Conservation (phyloP, 805 yeast genomes). For the Saturnispora ahearnii region DNA sequence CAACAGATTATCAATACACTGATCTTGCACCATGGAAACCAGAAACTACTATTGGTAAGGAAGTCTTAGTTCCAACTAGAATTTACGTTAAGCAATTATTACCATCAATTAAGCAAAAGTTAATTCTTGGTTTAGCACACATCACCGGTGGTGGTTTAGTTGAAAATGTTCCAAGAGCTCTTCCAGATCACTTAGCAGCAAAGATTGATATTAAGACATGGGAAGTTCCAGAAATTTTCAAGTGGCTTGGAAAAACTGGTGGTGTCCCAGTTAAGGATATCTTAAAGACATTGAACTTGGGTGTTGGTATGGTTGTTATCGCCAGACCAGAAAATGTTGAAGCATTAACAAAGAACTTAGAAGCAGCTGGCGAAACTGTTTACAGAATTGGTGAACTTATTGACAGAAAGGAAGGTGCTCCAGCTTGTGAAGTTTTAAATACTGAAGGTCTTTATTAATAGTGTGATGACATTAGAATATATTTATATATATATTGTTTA, state of each 20-base stretch:
- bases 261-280: constrained; percentile 80
- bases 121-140: constrained; percentile 84
- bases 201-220: constrained; percentile 68
- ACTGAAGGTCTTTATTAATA: constrained; percentile 34
- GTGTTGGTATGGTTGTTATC: constrained; percentile 92
- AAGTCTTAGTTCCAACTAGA: constrained; percentile 79
- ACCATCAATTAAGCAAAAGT: constrained; percentile 56
- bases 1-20: constrained; percentile 58
- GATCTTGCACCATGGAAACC: constrained; percentile 81
- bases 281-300: constrained; percentile 87
- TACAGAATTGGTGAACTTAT: constrained; percentile 57
- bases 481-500: background rate
- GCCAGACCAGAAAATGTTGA: constrained; percentile 63
- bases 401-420: constrained; percentile 35
- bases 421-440: constrained; percentile 54
- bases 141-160: constrained; percentile 98
- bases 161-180: constrained; percentile 92
- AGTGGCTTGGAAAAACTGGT: constrained; percentile 90
- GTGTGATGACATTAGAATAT: background rate
- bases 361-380: constrained; percentile 65
- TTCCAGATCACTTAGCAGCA: constrained; percentile 76
- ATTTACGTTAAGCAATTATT: constrained; percentile 89
- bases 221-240: constrained; percentile 83
- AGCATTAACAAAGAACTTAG: constrained; percentile 42
- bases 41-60: constrained; percentile 70